Evolutionary conservation across 345 rosid genomes (phyloP).

Genomic region (Lenwebbia sp.): DNA sequence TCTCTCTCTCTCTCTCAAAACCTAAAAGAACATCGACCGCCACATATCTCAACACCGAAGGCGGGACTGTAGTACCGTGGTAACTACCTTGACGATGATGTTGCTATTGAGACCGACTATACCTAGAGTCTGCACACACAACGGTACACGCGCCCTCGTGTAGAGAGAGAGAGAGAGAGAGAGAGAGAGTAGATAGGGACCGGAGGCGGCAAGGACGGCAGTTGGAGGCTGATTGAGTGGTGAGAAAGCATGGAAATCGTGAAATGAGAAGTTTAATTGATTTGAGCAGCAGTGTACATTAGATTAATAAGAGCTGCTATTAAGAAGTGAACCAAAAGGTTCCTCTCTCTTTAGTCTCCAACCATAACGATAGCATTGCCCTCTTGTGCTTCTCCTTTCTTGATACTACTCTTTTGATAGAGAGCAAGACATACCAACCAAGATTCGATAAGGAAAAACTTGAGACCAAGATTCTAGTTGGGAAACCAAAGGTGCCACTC

Average conservation of each 20-base stretch:
- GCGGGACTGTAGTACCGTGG: neutral
- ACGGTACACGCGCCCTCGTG: neutral
- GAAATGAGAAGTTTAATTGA: too few species aligned
- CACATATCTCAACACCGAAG: neutral
- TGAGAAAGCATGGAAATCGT: neutral
- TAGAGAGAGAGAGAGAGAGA: neutral
- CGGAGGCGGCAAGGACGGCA: neutral
- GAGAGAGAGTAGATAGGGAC: too few species aligned
- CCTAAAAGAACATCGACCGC: neutral
- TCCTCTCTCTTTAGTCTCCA: neutral
- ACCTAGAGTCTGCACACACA: neutral
- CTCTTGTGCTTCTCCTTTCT: neutral
- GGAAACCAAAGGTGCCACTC: neutral
- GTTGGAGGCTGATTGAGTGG: neutral
- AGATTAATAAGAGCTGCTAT: too few species aligned
- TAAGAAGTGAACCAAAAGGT: neutral
- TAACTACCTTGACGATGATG: too few species aligned
- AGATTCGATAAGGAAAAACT: neutral
- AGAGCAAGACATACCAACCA: neutral
- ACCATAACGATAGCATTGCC: neutral
- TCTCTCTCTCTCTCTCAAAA: too few species aligned
- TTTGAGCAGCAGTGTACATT: too few species aligned
- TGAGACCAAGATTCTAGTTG: neutral
- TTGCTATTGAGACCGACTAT: too few species aligned
- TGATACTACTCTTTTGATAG: neutral